Evolutionary conservation across 257 asterid genomes (phyloP).

Genomic region (Solanum tarapatanum): DNA sequence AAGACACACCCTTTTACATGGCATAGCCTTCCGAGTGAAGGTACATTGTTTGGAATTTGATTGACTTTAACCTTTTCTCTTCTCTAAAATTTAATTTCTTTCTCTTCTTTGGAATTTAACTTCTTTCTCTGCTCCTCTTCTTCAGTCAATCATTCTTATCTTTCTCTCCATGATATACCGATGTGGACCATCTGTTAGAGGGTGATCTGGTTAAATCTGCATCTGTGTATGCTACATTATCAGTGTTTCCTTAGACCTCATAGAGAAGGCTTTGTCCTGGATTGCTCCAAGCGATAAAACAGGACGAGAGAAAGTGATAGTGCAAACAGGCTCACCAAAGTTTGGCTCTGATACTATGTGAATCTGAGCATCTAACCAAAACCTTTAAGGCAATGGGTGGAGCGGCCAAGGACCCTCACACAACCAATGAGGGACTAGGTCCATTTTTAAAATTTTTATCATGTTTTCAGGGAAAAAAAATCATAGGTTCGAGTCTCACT

Average conservation of each 20-base stretch:
- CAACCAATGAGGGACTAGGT: not conserved
- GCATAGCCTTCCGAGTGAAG: not conserved
- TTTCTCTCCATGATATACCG: not conserved
- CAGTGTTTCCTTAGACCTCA: not conserved
- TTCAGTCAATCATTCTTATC: not conserved
- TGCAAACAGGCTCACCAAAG: not conserved
- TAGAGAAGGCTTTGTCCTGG: not conserved
- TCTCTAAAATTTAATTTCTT: not conserved
- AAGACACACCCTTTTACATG: not conserved
- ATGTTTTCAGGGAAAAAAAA: not conserved
- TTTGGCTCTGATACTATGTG: not conserved
- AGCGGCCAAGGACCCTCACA: not conserved
- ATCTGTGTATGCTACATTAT: not conserved
- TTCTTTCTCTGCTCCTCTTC: not conserved
- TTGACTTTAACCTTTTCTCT: not conserved
- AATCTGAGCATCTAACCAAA: not conserved
- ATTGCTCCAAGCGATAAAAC: not conserved
- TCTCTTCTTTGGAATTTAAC: not conserved
- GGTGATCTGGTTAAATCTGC: not conserved
- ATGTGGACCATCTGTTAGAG: not conserved
- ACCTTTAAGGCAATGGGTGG: not conserved
- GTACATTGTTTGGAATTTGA: not conserved
- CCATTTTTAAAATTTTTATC: not conserved
- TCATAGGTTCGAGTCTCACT: not conserved
- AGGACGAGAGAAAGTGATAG: not conserved